These are phyloP conservation scores for Tubosaeta sp. DNA, from an alignment of 768 basidiomycete species.

Conservation along the genomic window DNA sequence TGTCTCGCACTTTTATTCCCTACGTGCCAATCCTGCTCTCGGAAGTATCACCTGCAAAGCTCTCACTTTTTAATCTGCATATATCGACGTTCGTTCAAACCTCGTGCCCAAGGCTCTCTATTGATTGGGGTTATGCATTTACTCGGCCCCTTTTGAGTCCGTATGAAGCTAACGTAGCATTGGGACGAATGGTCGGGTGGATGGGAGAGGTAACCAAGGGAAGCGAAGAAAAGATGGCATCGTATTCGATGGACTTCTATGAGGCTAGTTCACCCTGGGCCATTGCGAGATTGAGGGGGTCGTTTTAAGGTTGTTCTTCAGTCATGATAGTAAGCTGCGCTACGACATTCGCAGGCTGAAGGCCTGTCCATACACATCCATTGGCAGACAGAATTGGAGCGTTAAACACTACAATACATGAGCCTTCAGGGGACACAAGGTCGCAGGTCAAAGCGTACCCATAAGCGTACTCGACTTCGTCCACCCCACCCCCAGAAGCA, in stretches of 20 bases:
- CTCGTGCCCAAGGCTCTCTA: slow-evolving; percentile 91
- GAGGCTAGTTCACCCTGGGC: slow-evolving; percentile 77
- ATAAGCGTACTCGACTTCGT: slow-evolving; percentile 87
- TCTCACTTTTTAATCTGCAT: slow-evolving; percentile 75
- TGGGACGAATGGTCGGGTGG: slow-evolving; percentile 68
- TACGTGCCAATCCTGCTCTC: slow-evolving; percentile 90
- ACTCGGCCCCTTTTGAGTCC: slow-evolving; percentile 82
- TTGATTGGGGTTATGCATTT: slow-evolving; percentile 99
- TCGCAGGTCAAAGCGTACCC: slow-evolving; percentile 47
- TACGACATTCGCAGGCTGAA: not conserved
- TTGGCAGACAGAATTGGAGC: not conserved
- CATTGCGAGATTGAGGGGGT: slow-evolving; percentile 52
- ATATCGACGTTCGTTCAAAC: slow-evolving; percentile 93
- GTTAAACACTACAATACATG: slow-evolving; percentile 22
- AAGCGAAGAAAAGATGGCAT: slow-evolving; percentile 18
- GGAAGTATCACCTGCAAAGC: slow-evolving; percentile 93
- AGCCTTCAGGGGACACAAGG: slow-evolving; percentile 1
- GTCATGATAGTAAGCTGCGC: no score
- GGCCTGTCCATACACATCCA: not conserved
- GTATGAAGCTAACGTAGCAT: slow-evolving; percentile 86
- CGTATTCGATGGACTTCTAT: slow-evolving; percentile 98
- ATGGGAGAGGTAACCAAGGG: slow-evolving; percentile 35
- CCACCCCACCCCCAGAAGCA: slow-evolving; percentile 75
- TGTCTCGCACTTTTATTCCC: slow-evolving; percentile 54
- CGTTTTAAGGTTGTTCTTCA: slow-evolving; percentile 28